These are phyloP conservation scores for Claviceps arundinis DNA, from an alignment of 2,329 filamentous ascomycete genomes.

Conservation along the genomic window DNA sequence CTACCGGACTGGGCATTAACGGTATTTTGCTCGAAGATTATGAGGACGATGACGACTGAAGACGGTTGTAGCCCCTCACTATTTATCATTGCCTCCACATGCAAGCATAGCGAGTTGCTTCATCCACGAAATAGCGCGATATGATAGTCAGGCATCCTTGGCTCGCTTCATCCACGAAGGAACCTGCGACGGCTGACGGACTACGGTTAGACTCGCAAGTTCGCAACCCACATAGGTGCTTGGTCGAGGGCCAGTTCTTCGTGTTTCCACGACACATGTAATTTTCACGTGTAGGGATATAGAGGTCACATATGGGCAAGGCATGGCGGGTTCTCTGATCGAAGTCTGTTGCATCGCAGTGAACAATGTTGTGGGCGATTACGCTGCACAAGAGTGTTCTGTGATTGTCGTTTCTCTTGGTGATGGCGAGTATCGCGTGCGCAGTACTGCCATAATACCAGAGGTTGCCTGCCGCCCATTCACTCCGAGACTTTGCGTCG, in stretches of 20 bases:
- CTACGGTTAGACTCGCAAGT: neutral
- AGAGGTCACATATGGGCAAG: neutral
- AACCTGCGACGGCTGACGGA: neutral
- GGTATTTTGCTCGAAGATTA: conserved; percentile 67
- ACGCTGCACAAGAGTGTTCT: too few species aligned
- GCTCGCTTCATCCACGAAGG: neutral
- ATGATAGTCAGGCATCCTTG: neutral
- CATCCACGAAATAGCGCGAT: neutral
- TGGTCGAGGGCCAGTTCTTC: neutral
- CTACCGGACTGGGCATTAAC: conserved; percentile 42
- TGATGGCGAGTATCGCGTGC: too few species aligned
- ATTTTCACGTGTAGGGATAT: neutral
- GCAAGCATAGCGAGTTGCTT: neutral
- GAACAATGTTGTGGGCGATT: neutral
- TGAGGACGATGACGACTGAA: conserved; percentile 29
- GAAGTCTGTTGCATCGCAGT: neutral
- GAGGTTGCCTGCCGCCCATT: too few species aligned
- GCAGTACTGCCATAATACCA: too few species aligned
- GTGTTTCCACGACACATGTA: neutral
- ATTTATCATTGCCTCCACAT: too few species aligned
- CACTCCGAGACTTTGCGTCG: neutral
- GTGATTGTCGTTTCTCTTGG: too few species aligned
- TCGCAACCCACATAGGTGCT: neutral
- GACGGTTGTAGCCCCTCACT: neutral
- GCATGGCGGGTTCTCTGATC: neutral